Percentiles rank a stretch among this genome's conserved stretches.
Conservation (phyloP, 768 basidiomycete genomes). For the Mycena haematopus region DNA sequence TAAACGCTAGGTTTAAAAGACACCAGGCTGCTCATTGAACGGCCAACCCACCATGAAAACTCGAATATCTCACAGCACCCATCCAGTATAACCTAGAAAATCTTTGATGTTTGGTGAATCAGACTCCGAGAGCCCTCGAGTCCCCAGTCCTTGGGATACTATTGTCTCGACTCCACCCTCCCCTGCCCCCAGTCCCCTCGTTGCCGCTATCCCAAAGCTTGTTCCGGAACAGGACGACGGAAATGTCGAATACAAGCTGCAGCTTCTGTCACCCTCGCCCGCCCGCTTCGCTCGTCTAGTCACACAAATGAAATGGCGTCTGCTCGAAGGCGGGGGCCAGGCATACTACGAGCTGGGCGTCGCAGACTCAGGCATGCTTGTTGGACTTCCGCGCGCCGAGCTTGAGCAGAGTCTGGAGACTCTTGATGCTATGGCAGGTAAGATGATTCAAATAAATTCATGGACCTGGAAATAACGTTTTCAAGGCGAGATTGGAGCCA, state of each 20-base stretch:
- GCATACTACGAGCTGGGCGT: conserved; percentile 87
- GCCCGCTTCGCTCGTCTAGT: conserved; percentile 83
- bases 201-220: conserved; percentile 61
- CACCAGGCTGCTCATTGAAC: conserved; percentile 9
- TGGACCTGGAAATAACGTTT: neutral
- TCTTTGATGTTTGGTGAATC: conserved; percentile 79
- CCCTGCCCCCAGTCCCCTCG: conserved; percentile 43
- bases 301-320: conserved; percentile 95
- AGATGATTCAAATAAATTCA: conserved; percentile 35
- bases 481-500: conserved; percentile 48
- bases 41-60: conserved; percentile 50
- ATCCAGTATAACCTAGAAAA: conserved; percentile 3
- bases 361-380: conserved; percentile 85
- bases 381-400: conserved; percentile 77
- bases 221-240: conserved; percentile 85
- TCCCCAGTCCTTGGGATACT: conserved; percentile 84
- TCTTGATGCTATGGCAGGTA: conserved; percentile 91
- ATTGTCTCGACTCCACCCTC: conserved; percentile 65
- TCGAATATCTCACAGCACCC: conserved; percentile 55
- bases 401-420: conserved; percentile 86
- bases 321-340: conserved; percentile 83
- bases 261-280: conserved; percentile 79
- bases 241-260: conserved; percentile 94
- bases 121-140: conserved; percentile 79
- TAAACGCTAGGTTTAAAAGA: conserved; percentile 14